A percentile compares a stretch with the other conserved stretches of the same genome.
Evolutionary conservation across 305 asterid species (phyloP).

Genomic region (Galium porrigens): DNA sequence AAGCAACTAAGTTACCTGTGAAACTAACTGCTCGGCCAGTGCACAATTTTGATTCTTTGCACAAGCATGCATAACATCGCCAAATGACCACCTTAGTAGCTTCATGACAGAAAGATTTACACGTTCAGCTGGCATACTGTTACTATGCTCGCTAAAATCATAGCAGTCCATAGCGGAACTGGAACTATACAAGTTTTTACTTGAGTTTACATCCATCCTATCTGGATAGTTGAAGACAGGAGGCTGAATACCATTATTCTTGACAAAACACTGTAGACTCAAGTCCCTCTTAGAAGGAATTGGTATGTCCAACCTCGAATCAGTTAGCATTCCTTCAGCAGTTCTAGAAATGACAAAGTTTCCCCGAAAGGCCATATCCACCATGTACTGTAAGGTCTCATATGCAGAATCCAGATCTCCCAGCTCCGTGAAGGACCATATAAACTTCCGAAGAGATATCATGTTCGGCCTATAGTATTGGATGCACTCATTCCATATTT

Average conservation of each 20-base stretch:
- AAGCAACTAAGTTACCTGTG: slow-evolving; percentile 42
- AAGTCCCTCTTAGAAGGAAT: slow-evolving; percentile 30
- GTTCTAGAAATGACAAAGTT: slow-evolving; percentile 26
- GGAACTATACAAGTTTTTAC: slow-evolving; percentile 14
- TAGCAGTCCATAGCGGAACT: slow-evolving; percentile 19
- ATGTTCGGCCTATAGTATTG: slow-evolving; percentile 37
- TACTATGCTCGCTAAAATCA: slow-evolving; percentile 16
- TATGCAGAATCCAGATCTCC: slow-evolving; percentile 67
- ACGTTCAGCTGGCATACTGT: slow-evolving; percentile 24
- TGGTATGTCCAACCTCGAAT: slow-evolving; percentile 49
- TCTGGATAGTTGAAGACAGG: slow-evolving; percentile 20
- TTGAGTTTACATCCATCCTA: slow-evolving; percentile 14
- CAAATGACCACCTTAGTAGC: slow-evolving; percentile 52
- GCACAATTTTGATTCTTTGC: slow-evolving; percentile 31
- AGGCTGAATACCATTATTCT: slow-evolving; percentile 15
- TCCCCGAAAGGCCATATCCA: slow-evolving; percentile 30
- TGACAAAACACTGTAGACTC: slow-evolving; percentile 18
- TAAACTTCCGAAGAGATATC: slow-evolving; percentile 49
- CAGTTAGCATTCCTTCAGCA: slow-evolving; percentile 36
- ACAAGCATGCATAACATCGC: slow-evolving; percentile 55
- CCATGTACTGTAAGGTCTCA: slow-evolving; percentile 56
- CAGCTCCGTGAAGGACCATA: slow-evolving; percentile 56
- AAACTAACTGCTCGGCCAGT: slow-evolving; percentile 54
- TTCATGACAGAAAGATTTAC: slow-evolving; percentile 28
- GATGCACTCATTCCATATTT: slow-evolving; percentile 64